Evolutionary conservation across 352 stramenopile genomes (phyloP), one percentile per base, ranked within the genome.

Genomic region (Globisporangium mamillatum): DNA sequence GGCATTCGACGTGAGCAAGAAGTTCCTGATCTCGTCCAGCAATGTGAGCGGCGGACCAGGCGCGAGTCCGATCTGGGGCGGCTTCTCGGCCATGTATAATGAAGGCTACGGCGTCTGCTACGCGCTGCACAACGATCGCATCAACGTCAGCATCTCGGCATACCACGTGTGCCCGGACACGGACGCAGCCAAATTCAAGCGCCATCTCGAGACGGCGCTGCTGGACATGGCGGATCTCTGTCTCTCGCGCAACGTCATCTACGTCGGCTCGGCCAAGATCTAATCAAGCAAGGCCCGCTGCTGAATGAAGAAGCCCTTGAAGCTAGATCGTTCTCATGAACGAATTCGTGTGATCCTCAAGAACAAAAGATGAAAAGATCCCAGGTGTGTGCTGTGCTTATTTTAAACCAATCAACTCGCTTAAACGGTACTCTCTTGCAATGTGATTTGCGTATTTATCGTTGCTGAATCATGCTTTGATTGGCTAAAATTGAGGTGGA

Each of bases 31-130:
- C 20, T 98, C 90, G 55, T 99, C 97, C 7, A 98, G 92, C 73
- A 97, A 99, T 80, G 94, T 99, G 67, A 94, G 86, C 25, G 89
- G 89, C 67, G 95, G 97, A 22, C 82, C 86, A 5, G 97, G 98
- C 44, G 89, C 97, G 16, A 92, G 81, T 68, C 98, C 97, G 79
- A 98, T 98, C 41, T 99, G 96, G 89, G 97, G 97, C 38, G 97
- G 98, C 76, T 98, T 99, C 71, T 97, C 97, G 32, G 93, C 96
- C 67, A 95, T 96, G 89, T 94, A 93, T 75, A 91, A 91, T 54
- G 93, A 99, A 68, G 97, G 97, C 62, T 96, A 99, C 64, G 97
- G 97, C 41, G 83, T 99, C 38, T 98, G 92, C 70, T 99, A 99
- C 78, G 96, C 93, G 7, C 86, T 99, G 48, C 94, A 98, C 75